Percentiles rank a stretch among this genome's conserved stretches.
phyloP scores from a whole-genome alignment of 805 yeast species.

The Tetrapisispora phaffii region DNA sequence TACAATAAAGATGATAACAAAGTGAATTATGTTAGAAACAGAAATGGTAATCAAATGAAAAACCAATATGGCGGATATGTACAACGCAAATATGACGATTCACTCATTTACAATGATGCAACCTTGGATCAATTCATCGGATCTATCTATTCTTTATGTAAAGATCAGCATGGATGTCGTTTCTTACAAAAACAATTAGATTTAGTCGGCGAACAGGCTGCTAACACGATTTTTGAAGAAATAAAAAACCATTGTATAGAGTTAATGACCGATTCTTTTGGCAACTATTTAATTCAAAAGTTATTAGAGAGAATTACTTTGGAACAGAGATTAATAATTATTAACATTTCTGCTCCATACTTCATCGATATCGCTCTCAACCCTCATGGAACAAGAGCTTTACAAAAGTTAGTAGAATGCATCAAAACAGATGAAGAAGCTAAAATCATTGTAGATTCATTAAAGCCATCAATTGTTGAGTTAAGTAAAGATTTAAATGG shows the following conservation, averaged over 20 bases:
- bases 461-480: slow-evolving; percentile 63
- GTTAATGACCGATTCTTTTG: slow-evolving; percentile 91
- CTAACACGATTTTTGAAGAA: slow-evolving; percentile 71
- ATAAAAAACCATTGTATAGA: slow-evolving; percentile 69
- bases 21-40: slow-evolving; percentile 9
- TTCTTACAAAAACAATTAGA: slow-evolving; percentile 84
- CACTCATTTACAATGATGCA: slow-evolving; percentile 59
- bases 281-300: slow-evolving; percentile 91
- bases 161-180: slow-evolving; percentile 95
- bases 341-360: slow-evolving; percentile 61
- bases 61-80: slow-evolving; percentile 5
- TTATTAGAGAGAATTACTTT: slow-evolving; percentile 64
- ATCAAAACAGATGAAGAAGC: slow-evolving; percentile 65
- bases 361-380: slow-evolving; percentile 76
- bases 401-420: slow-evolving; percentile 86
- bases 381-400: slow-evolving; percentile 93
- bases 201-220: slow-evolving; percentile 47
- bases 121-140: slow-evolving; percentile 59
- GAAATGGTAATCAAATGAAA: slow-evolving; percentile 6
- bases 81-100: slow-evolving; percentile 42
- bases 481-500: slow-evolving; percentile 88
- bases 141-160: slow-evolving; percentile 70
- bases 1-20: slow-evolving; percentile 1
- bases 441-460: slow-evolving; percentile 45
- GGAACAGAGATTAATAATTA: slow-evolving; percentile 60